A percentile compares a stretch with the other conserved stretches of the same genome.
Conservation (phyloP, 129 eudicot species). For the Calendula officinalis region DNA sequence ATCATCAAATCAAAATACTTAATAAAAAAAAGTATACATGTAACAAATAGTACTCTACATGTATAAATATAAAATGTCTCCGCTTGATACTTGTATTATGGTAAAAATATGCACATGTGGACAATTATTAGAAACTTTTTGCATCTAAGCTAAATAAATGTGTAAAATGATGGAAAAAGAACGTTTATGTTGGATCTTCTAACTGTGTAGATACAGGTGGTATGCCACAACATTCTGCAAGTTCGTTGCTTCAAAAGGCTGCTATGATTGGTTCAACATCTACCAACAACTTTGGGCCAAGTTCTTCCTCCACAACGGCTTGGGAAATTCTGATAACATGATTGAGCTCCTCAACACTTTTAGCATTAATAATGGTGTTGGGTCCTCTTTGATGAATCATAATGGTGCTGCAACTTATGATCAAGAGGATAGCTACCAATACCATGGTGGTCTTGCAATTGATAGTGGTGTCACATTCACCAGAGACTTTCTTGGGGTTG, state of each 20-base stretch:
- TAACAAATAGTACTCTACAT: too few species aligned
- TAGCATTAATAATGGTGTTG: background rate
- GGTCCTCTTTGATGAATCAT: conserved; percentile 10
- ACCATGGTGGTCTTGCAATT: background rate
- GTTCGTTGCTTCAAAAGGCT: conserved; percentile 13
- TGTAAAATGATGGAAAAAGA: too few species aligned
- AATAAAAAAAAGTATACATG: too few species aligned
- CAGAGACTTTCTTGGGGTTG: conserved; percentile 32
- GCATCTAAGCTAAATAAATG: too few species aligned
- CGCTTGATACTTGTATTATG: too few species aligned
- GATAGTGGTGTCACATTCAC: conserved; percentile 1
- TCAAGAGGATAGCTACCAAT: background rate
- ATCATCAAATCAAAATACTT: conserved; percentile 18
- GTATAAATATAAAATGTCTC: too few species aligned
- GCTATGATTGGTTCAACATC: conserved; percentile 16
- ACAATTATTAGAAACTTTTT: too few species aligned
- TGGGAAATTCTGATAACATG: background rate
- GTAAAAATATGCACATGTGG: too few species aligned
- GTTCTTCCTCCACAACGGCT: background rate
- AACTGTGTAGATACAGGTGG: background rate
- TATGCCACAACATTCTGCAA: conserved; percentile 11
- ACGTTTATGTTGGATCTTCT: too few species aligned
- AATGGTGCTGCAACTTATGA: conserved; percentile 1
- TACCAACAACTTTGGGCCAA: background rate
- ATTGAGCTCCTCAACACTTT: conserved; percentile 6